These are phyloP conservation scores for Botrytis galanthina DNA, from an alignment of 2,329 filamentous ascomycete species.

Conservation along the genomic window DNA sequence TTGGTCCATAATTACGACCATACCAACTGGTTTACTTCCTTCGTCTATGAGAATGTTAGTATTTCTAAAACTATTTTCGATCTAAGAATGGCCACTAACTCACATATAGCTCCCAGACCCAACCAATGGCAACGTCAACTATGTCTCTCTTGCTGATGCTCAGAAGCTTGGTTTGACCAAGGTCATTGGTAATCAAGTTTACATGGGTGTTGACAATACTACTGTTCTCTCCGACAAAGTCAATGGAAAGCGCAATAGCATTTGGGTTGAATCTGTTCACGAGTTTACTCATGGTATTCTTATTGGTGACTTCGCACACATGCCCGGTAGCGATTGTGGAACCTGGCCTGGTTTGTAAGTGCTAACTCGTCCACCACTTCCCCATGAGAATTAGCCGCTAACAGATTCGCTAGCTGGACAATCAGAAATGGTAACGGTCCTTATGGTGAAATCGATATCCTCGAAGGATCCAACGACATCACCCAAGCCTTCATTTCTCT, in stretches of 20 bases:
- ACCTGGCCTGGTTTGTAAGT: constrained; percentile 67
- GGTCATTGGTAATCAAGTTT: constrained; percentile 54
- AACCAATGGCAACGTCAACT: constrained; percentile 38
- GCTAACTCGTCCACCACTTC: neutral
- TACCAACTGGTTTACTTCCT: constrained; percentile 31
- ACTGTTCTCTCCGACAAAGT: constrained; percentile 35
- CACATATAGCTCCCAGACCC: constrained; percentile 26
- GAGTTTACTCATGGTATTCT: constrained; percentile 64
- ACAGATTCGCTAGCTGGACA: constrained; percentile 27
- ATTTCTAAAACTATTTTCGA: neutral
- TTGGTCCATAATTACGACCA: constrained; percentile 27
- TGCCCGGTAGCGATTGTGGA: constrained; percentile 68
- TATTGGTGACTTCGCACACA: constrained; percentile 69
- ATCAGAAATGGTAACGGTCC: constrained; percentile 25
- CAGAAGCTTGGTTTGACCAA: constrained; percentile 55
- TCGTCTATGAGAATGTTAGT: constrained; percentile 24
- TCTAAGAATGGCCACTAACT: constrained; percentile 1
- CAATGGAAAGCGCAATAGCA: constrained; percentile 51
- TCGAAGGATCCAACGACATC: constrained; percentile 59
- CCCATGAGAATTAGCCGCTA: neutral
- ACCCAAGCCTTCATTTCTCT: constrained; percentile 26
- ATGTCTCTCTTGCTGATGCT: constrained; percentile 46
- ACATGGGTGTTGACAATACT: constrained; percentile 45
- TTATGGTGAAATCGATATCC: constrained; percentile 36
- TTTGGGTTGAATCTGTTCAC: constrained; percentile 64